Evolutionary conservation across 225 moss, liverwort and hornwort genomes (phyloP), one percentile per base, ranked within the genome.

Genomic region (Pseudoscleropodium purum): DNA sequence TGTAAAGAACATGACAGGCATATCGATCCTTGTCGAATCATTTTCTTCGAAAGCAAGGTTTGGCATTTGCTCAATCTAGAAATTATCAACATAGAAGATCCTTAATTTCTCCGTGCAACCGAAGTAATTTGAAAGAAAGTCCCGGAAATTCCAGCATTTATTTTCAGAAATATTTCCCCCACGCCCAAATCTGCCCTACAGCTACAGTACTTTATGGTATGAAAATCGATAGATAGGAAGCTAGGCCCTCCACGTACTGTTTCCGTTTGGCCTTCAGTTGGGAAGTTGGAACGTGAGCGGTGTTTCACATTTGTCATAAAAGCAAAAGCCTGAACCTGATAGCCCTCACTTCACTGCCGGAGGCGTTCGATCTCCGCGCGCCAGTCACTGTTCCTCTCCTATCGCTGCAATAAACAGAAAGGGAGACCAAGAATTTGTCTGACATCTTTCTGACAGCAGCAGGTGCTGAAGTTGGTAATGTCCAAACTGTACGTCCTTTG

Each of bases 381-480:
- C 23, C 61, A 61, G 11, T 70, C 41, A 14, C 54, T 19, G 41
- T 81, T 81, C 30, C 59, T 57, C 81, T 9, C 54, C 54, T 54
- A 17, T 56, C 18, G 83, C 75, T 52, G 83, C 49, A 45, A 61
- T 17, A 49, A 75, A 13, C 86, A 13, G 75, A 47, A 75, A 68
- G 74, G 37, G 60, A 2, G 81, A 82, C 67, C 90, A 78, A 82
- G 90, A 92, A 90, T 86, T 92, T 72, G 88, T 89, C 92, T 92
- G 92, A 90, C 92, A 90, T n/a, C 2, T 56, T 10, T 49, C 92
- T 88, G 89, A 74, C 93, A 86, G 12, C 10, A 39, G 59, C 87
- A 85, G 87, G 90, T 85, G 90, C 88, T 21, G 83, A 59, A 75
- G 91, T 88, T 90, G 92, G 90, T 89, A 39, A 84, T 79, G 90